phyloP scores from a whole-genome alignment of 306 rosid species.

The Cucumis cinereus region DNA sequence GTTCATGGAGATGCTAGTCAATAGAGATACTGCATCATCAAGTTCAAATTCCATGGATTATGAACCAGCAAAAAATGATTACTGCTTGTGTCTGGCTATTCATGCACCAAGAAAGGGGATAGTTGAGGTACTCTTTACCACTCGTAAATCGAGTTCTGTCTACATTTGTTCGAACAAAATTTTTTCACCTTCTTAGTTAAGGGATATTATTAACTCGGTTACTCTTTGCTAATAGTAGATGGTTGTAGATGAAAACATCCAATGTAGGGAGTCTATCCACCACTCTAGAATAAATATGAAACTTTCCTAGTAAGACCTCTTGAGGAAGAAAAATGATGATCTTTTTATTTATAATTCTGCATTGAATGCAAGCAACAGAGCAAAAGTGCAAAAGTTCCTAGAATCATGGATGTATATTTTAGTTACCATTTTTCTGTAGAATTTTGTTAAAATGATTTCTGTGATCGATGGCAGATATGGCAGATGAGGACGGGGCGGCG shows the following conservation, averaged over 20 bases:
- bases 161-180: neutral
- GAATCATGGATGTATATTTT: neutral
- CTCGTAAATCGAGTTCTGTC: neutral
- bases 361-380: neutral
- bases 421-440: neutral
- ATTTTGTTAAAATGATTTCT: neutral
- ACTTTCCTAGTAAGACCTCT: neutral
- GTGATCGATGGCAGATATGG: conserved; percentile 59
- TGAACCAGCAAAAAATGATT: conserved; percentile 81
- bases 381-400: neutral
- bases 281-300: neutral
- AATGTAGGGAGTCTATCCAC: neutral
- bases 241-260: neutral
- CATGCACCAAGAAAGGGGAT: conserved; percentile 97
- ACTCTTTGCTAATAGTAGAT: neutral
- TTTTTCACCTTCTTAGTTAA: neutral
- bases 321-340: neutral
- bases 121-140: conserved; percentile 46
- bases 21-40: conserved; percentile 50
- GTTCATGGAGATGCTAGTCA: conserved; percentile 93
- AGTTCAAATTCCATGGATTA: conserved; percentile 42
- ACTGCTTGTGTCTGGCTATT: conserved; percentile 92
- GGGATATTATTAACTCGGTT: neutral
- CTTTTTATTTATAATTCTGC: neutral
- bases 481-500: conserved; percentile 98